These are phyloP conservation scores for Lithohypha guttulata DNA, from an alignment of 2,329 filamentous ascomycete genomes.

Conservation along the genomic window DNA sequence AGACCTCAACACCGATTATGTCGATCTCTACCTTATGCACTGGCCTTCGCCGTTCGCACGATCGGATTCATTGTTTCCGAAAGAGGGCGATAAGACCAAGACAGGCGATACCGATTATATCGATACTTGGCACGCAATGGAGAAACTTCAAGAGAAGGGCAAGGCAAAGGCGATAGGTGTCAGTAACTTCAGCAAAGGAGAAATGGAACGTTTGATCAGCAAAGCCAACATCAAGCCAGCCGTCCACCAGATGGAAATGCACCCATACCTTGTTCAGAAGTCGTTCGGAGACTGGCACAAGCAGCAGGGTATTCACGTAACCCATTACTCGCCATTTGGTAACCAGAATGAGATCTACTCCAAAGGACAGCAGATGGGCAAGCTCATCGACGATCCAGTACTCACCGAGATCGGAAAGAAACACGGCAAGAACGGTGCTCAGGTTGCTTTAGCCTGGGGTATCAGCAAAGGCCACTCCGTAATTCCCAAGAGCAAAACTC, in stretches of 20 bases:
- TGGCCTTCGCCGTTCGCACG: slow-evolving; percentile 45
- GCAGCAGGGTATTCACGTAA: slow-evolving; percentile 42
- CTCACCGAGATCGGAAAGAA: slow-evolving; percentile 43
- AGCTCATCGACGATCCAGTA: slow-evolving; percentile 42
- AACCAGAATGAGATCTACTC: slow-evolving; percentile 43
- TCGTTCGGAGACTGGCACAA: slow-evolving; percentile 41
- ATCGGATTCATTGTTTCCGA: slow-evolving; percentile 38
- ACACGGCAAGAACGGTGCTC: slow-evolving; percentile 40
- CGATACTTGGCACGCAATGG: slow-evolving; percentile 43
- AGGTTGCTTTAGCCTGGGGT: slow-evolving; percentile 46
- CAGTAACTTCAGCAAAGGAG: slow-evolving; percentile 41
- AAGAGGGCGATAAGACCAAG: slow-evolving; percentile 33
- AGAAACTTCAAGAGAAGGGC: slow-evolving; percentile 30
- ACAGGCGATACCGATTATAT: slow-evolving; percentile 38
- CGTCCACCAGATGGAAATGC: slow-evolving; percentile 42
- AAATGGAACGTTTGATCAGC: slow-evolving; percentile 38
- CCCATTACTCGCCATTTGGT: slow-evolving; percentile 45
- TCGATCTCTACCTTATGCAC: slow-evolving; percentile 44
- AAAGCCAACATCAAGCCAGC: slow-evolving; percentile 37
- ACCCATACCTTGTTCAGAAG: slow-evolving; percentile 44
- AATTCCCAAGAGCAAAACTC: slow-evolving; percentile 38
- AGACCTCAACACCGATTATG: slow-evolving; percentile 42
- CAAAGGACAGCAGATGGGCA: slow-evolving; percentile 33
- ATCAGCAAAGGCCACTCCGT: slow-evolving; percentile 42
- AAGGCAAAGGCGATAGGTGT: slow-evolving; percentile 43